Percentiles rank a stretch among this genome's conserved stretches.
Conservation (phyloP, 331 rosid species). For the Erythrophleum ivorense region DNA sequence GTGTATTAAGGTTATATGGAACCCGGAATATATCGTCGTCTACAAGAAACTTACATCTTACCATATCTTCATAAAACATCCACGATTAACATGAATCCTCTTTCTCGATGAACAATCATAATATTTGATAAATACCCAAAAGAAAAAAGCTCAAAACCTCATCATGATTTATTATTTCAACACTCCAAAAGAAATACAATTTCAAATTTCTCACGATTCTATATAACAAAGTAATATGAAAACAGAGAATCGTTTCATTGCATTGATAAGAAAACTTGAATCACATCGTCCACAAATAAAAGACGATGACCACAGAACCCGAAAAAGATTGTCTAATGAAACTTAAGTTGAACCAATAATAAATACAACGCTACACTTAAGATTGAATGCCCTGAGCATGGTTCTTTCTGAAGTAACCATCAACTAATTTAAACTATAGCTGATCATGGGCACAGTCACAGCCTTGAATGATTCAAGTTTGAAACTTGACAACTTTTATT, state of each 20-base stretch:
- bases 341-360: too few species aligned
- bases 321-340: not conserved
- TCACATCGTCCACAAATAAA: not conserved
- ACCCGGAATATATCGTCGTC: too few species aligned
- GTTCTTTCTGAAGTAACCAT: not conserved
- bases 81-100: not conserved
- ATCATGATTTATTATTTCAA: too few species aligned
- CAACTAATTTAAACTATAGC: not conserved
- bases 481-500: not conserved
- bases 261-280: not conserved
- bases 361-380: not conserved
- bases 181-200: not conserved
- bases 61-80: too few species aligned
- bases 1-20: too few species aligned
- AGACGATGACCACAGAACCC: not conserved
- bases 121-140: not conserved
- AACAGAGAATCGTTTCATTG: not conserved
- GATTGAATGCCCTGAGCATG: too few species aligned
- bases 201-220: not conserved
- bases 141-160: not conserved
- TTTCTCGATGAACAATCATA: not conserved
- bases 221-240: not conserved
- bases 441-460: not conserved
- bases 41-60: not conserved
- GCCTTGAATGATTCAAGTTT: not conserved